Evolutionary conservation across 306 rosid genomes (phyloP), one percentile per base, ranked within the genome.

Genomic region (Potentilla sterilis): DNA sequence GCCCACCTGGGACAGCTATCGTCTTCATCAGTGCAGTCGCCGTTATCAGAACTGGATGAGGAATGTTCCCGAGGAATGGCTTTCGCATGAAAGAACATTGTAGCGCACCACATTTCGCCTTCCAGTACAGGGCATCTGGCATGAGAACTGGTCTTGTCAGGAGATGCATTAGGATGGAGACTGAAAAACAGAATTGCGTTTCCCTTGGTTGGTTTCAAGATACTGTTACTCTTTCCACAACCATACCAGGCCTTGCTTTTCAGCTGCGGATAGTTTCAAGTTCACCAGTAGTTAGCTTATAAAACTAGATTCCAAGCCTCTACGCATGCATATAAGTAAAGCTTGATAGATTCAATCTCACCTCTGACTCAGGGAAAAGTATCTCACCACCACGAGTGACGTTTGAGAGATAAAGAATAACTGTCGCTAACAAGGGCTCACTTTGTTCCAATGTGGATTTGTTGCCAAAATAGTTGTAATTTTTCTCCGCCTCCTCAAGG

Each of bases 171-270:
- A 8, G 70, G 96, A 55, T 70, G 86, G 55, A 81, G 80, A 74
- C 86, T 80, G 93, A 88, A 94, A 75, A 91, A 85, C 80, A 94
- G 82, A 81, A 94, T 19, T 22, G 97, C 97, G 41, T 89, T 88
- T 79, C 98, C 97, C 83, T 82, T 94, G 21, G 77, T 76, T 18
- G 98, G 92, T 83, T 77, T 84, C 75, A 83, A 85, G 74, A 88
- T 76, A 43, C 67, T 49, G 28, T 40, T 79, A 38, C 73, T 83
- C 69, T 77, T 81, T 68, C 63, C 42, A 62, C 96, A 92, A 77
- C 83, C 82, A 22, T 86, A 79, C 92, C 84, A 78, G 77, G 76
- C 70, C 67, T 52, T 62, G 74, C 74, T 74, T 75, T 77, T 83
- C 54, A 57, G 85, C 96, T 91, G 92, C 0, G 47, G 80, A 51